Base-by-base conservation (phyloP, 257 asterid species). In the Penstemon davidsonii region DNA sequence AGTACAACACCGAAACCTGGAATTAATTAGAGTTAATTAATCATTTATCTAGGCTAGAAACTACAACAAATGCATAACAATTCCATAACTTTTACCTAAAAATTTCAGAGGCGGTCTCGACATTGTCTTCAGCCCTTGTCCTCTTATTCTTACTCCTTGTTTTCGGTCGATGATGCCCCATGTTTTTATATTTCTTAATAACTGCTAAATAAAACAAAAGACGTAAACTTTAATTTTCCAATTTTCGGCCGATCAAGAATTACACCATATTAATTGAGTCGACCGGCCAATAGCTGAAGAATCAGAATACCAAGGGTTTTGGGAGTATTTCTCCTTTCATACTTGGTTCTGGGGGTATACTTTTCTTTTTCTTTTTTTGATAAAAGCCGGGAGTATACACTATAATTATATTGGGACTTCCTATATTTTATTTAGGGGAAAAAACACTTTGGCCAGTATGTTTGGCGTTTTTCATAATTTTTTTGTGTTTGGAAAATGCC, bases 81-180 rank as follows among this genome's bases (percentile, higher is more conserved):
- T 15, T 12, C 43, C 37, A 64, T 19, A 45, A 11, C 1, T 5
- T 5, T 3, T 55, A 93, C 99, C 95, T 87, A 19, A 79, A 81
- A 78, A 81, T 81, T 70, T 88, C 92, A 19, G 92, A 78, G 71
- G 86, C 66, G 40, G 77, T 68, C 8, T 82, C 95, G 38, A 81
- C 91, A 87, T 78, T 83, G 67, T 93, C 96, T 10, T 88, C 97
- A 36, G 76, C 66, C 77, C 85, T 81, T 63, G 69, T 79, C 85
- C 96, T 85, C 86, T 93, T 93, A 64, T 82, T 86, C 77, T 90
- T 93, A 78, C 97, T 87, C 73, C 97, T 82, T 73, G 99, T 90
- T 33, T 88, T 66, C 46, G 98, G 98, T 40, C 98, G 86, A 67
- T 85, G 82, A 81, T 86, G 80, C 59, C 93, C 86, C 98, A 90